Percentiles rank a stretch among this genome's conserved stretches.
Evolutionary conservation across 257 asterid genomes (phyloP).

Genomic region (Solanum bukasovii): DNA sequence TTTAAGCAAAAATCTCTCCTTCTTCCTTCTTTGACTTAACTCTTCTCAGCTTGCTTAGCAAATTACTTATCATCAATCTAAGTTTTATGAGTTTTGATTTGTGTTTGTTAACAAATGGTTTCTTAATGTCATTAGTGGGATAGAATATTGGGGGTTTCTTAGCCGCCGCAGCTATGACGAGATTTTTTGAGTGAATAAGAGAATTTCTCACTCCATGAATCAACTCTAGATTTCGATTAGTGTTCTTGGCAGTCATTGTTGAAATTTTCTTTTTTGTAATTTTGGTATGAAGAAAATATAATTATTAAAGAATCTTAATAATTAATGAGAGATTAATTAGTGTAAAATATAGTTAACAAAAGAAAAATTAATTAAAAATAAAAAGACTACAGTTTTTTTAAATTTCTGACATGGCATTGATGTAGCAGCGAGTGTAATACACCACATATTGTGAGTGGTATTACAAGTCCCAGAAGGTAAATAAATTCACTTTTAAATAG

Average conservation of each 20-base stretch:
- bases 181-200: neutral
- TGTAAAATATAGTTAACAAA: no score
- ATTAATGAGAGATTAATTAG: no score
- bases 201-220: neutral
- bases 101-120: neutral
- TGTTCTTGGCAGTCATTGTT: neutral
- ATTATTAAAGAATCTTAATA: no score
- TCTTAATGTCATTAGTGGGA: neutral
- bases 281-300: no score
- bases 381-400: no score
- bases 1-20: neutral
- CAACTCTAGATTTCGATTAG: neutral
- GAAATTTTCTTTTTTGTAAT: neutral
- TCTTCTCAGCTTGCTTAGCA: neutral
- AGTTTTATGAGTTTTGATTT: neutral
- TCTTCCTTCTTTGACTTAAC: neutral
- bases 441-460: no score
- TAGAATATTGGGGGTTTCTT: neutral
- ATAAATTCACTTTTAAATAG: no score
- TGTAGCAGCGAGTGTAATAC: no score
- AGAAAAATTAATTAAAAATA: no score
- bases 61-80: constrained; percentile 4
- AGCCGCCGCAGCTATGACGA: neutral
- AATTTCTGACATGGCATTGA: no score
- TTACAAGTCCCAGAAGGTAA: no score